Conservation (phyloP, 495 filamentous ascomycete species). For the Cercophora scortea region DNA sequence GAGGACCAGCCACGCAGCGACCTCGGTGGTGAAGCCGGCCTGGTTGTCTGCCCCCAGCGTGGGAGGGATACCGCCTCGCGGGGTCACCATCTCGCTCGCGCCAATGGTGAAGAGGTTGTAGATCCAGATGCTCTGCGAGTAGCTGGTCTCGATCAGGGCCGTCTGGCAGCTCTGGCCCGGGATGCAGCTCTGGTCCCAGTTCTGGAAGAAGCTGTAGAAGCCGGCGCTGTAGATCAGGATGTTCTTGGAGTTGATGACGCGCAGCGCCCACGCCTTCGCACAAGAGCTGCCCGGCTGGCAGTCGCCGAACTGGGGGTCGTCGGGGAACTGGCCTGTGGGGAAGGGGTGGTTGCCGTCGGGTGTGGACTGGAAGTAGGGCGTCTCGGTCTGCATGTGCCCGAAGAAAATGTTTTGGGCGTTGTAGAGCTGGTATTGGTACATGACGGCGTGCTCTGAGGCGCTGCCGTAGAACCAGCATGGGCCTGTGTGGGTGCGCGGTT, state of each 20-base stretch:
- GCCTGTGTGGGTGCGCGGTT: too few species aligned
- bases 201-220: constrained; percentile 74
- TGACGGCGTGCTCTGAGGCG: constrained; percentile 58
- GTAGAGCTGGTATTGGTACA: constrained; percentile 74
- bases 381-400: constrained; percentile 76
- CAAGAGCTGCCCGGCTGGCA: constrained; percentile 52
- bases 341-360: constrained; percentile 61
- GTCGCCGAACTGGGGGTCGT: constrained; percentile 62
- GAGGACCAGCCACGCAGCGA: not conserved
- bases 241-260: constrained; percentile 55
- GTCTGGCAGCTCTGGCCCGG: constrained; percentile 65
- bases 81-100: constrained; percentile 64
- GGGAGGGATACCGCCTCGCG: not conserved
- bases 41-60: not conserved
- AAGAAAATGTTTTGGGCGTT: constrained; percentile 66
- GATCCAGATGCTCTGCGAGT: constrained; percentile 48
- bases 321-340: constrained; percentile 48
- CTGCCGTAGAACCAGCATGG: constrained; percentile 39
- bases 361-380: constrained; percentile 80
- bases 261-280: constrained; percentile 72
- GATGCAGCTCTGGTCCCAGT: constrained; percentile 71
- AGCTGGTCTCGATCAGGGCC: constrained; percentile 71
- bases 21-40: not conserved
- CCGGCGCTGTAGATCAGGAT: constrained; percentile 64
- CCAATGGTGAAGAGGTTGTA: constrained; percentile 79